phyloP scores from a whole-genome alignment of 164 flowering plant genomes.

The Vitis vinifera region DNA sequence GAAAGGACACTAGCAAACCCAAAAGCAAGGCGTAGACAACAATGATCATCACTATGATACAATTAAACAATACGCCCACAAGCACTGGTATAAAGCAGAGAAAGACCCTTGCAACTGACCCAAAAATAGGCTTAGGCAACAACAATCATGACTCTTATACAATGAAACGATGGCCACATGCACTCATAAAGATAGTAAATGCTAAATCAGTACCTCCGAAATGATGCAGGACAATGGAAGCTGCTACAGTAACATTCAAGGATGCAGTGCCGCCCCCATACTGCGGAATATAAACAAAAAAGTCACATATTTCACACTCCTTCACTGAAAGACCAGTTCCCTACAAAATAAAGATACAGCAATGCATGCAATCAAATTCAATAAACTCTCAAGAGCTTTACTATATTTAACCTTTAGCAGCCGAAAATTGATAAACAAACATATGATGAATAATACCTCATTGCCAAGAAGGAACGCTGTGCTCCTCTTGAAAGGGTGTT shows the following conservation, averaged over 20 bases:
- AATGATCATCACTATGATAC: too few relatives aligned
- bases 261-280: slow-evolving; percentile 99
- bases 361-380: too few relatives aligned
- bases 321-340: slow-evolving; percentile 89
- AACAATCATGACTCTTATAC: not conserved
- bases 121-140: not conserved
- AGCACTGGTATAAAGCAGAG: not conserved
- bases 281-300: slow-evolving; percentile 94
- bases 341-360: slow-evolving; percentile 29
- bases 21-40: too few relatives aligned
- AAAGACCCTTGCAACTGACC: not conserved
- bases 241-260: slow-evolving; percentile 93
- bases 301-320: slow-evolving; percentile 93
- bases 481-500: slow-evolving; percentile 81
- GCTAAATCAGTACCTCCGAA: slow-evolving; percentile 64
- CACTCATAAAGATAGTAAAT: not conserved
- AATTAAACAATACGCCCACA: too few relatives aligned
- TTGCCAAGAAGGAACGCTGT: slow-evolving; percentile 94
- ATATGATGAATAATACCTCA: slow-evolving; percentile 48
- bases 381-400: too few relatives aligned
- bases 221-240: slow-evolving; percentile 93
- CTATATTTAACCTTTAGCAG: too few relatives aligned
- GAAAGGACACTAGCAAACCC: too few relatives aligned
- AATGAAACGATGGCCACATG: not conserved
- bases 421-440: not conserved